These are phyloP conservation scores for Botrytis cinerea DNA, from an alignment of 2,329 filamentous ascomycete species.

Conservation along the genomic window DNA sequence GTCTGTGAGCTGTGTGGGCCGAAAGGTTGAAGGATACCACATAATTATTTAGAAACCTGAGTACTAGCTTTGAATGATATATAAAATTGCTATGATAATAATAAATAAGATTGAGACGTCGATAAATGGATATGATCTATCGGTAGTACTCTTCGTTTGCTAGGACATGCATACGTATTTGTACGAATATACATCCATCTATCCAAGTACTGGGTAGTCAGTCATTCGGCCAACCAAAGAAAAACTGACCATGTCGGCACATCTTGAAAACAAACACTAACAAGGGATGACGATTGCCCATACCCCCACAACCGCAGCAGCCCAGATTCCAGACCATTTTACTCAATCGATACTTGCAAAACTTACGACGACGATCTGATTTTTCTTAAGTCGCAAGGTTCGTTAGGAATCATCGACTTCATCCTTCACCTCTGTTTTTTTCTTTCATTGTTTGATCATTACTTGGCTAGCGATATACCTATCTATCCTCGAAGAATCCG, in stretches of 20 bases:
- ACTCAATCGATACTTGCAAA: not conserved
- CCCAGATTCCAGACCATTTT: constrained; percentile 11
- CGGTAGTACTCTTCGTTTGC: not conserved
- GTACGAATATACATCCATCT: not conserved
- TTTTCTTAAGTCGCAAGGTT: not conserved
- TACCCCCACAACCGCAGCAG: not conserved
- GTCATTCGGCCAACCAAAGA: not conserved
- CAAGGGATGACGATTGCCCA: not conserved
- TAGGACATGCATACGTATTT: not conserved
- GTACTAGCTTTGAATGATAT: not conserved
- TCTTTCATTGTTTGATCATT: not conserved
- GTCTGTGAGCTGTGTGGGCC: not conserved
- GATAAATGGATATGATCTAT: not conserved
- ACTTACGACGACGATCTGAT: not conserved
- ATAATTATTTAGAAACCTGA: not conserved
- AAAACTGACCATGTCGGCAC: not conserved
- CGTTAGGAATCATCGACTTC: no score
- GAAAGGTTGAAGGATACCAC: not conserved
- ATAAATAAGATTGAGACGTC: not conserved
- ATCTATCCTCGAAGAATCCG: constrained; percentile 1
- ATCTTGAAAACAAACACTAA: not conserved
- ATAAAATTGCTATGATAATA: not conserved
- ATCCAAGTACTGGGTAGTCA: not conserved
- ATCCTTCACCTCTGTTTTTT: not conserved
- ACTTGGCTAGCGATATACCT: not conserved